Evolutionary conservation across 2,329 filamentous ascomycete genomes (phyloP), one percentile per base, ranked within the genome.

Genomic region (Hymenoscyphus fructigenus): DNA sequence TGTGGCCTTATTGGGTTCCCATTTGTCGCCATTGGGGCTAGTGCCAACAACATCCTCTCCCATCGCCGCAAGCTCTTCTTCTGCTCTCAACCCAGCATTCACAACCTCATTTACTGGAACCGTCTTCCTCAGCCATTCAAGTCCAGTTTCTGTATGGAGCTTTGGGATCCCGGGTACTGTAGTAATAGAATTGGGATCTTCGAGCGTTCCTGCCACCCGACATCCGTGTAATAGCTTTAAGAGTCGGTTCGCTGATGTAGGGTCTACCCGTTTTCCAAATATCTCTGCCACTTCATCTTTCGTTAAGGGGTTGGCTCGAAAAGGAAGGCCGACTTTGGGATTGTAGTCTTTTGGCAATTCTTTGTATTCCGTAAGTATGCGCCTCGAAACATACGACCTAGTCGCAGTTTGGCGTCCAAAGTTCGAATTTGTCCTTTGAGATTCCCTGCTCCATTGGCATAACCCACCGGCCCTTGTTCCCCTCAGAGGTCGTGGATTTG

Each of bases 121-220:
- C 56, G 79, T 79, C 23, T 79, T 75, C 60, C 87, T 82, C 53
- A 90, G 77, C 73, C 87, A 89, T 38, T 75, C 76, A 63, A 90
- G 76, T 0, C 81, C 87, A 53, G 71, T 78, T 17, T 76, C 73
- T 17, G 82, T 76, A 65, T 85, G 79, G 14, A 44, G 32, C 44
- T 64, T 36, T 50, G 72, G 66, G 56, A 67, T 71, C 9, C 57
- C 44, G 47, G 28, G 20, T 50, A 20, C 65, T 63, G 36, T 57
- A 44, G 23, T 60, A 14, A 53, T 15, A 59, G 76, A 58, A 4
- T 76, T 78, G 2, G 86, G 86, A 71, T 89, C 87, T 12, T 86
- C 82, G 53, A 89, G 78, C 2, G 86, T 88, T 38, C 87, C 87
- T 7, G 87, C 85, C 26, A 90, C 85, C 50, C 87, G 80, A 41